Evolutionary conservation across 768 basidiomycete species (phyloP), one percentile per base, ranked within the genome.

Genomic region (Brasilioporus rufonigricans): DNA sequence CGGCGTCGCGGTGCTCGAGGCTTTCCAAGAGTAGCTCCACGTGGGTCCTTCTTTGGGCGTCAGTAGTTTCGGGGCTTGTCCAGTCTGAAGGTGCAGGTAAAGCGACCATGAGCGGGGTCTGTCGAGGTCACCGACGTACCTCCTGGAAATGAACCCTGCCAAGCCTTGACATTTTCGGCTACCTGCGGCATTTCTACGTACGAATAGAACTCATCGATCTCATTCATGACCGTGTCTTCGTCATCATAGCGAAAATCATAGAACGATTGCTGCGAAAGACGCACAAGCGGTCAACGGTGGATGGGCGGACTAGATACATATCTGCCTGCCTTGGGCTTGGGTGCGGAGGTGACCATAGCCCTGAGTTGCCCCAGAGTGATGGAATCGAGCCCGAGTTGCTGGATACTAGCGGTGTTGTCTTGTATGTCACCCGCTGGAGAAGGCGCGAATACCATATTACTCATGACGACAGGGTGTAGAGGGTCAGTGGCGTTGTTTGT

Each of bases 121-220:
- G 39, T 46, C 9, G 33, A 51, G 49, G 24, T 29, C 47, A 52
- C 32, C 44, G 39, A 50, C 83, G 63, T 65, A 89, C 93, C 89
- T 71, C 84, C 84, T 29, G 79, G 73, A 67, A 89, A 95, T 40
- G 88, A 91, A 36, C 86, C 86, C 64, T 89, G 83, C 89, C 93
- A 97, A 43, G 91, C 88, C 65, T 85, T 87, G 59, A 91, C 76
- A 68, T 93, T 92, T 76, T 92, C 90, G 3, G 83, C 84, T 21
- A 93, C 87, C 68, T 94, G 91, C 0, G 89, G 83, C 83, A 93
- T 91, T 76, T 98, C 96, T 57, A 93, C 86, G 72, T 97, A 99
- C 21, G 93, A 92, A 72, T 96, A 98, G 74, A 98, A 98, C 72
- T 99, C 97, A 55, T 98, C 91, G 36, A 99, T 86, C 70, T 99